A percentile compares a stretch with the other conserved stretches of the same genome.
These are phyloP conservation scores for Malassezia nana DNA, from an alignment of 1,284 basidiomycete species.

Conservation along the genomic window DNA sequence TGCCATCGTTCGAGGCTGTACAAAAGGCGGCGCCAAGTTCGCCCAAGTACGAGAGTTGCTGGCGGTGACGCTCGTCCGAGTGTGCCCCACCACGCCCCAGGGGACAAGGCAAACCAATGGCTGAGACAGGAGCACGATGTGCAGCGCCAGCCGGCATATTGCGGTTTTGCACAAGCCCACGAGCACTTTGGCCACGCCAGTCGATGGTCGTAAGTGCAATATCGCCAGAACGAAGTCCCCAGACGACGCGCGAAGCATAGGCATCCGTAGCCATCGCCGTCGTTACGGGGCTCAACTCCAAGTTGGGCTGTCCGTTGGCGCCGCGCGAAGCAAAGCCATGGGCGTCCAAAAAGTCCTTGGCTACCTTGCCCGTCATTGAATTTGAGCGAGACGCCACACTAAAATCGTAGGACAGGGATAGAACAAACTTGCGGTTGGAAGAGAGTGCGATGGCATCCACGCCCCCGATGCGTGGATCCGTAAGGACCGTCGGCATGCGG, in stretches of 20 bases:
- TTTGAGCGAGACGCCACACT: slow-evolving; percentile 66
- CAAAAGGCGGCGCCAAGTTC: slow-evolving; percentile 36
- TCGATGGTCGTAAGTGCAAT: slow-evolving; percentile 56
- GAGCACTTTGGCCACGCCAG: slow-evolving; percentile 37
- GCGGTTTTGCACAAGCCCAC: slow-evolving; percentile 29
- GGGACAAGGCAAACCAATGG: slow-evolving; percentile 31
- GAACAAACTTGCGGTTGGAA: slow-evolving; percentile 56
- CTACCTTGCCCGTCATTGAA: slow-evolving; percentile 59
- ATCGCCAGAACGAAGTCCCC: slow-evolving; percentile 66
- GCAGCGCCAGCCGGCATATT: slow-evolving; percentile 25
- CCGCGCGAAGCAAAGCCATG: slow-evolving; percentile 56
- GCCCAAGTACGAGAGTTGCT: slow-evolving; percentile 30
- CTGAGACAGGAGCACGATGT: slow-evolving; percentile 29
- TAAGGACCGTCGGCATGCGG: slow-evolving; percentile 55
- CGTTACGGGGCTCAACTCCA: slow-evolving; percentile 63
- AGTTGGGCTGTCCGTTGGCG: slow-evolving; percentile 65
- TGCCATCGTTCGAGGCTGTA: slow-evolving; percentile 39
- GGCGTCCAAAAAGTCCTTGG: slow-evolving; percentile 65
- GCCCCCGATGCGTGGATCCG: slow-evolving; percentile 32
- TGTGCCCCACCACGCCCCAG: slow-evolving; percentile 33
- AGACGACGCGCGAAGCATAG: slow-evolving; percentile 61
- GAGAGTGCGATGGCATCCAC: slow-evolving; percentile 48
- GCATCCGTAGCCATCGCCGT: slow-evolving; percentile 56
- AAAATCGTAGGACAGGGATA: slow-evolving; percentile 61
- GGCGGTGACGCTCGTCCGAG: slow-evolving; percentile 30